Percentiles rank a stretch among this genome's conserved stretches.
Conservation (phyloP, 2,329 filamentous ascomycete species). For the Diaporthe batatas region DNA sequence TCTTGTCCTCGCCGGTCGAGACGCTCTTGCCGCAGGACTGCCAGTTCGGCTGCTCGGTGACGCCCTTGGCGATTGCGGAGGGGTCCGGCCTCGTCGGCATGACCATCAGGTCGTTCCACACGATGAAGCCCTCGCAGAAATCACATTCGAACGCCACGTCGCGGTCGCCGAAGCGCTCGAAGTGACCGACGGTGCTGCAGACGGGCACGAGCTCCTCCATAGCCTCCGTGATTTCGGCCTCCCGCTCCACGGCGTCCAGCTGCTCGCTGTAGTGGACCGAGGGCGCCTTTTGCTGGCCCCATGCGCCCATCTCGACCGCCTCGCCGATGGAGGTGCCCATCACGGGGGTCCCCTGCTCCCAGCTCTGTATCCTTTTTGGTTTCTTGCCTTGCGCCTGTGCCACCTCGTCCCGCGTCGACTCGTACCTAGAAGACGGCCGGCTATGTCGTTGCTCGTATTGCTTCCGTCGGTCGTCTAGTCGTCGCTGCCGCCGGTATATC, state of each 20-base stretch:
- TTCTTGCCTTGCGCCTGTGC: slow-evolving; percentile 43
- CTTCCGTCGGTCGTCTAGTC: slow-evolving; percentile 51
- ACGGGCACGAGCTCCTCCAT: slow-evolving; percentile 62
- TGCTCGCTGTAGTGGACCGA: slow-evolving; percentile 38
- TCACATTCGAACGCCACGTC: slow-evolving; percentile 72
- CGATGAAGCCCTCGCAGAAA: slow-evolving; percentile 71
- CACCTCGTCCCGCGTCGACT: slow-evolving; percentile 39
- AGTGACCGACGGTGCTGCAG: slow-evolving; percentile 67
- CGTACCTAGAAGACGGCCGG: slow-evolving; percentile 38
- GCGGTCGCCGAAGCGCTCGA: slow-evolving; percentile 66
- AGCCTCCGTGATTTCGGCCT: slow-evolving; percentile 41
- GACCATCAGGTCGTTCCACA: slow-evolving; percentile 68
- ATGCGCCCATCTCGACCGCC: slow-evolving; percentile 42
- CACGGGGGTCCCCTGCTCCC: slow-evolving; percentile 40
- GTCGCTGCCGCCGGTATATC: slow-evolving; percentile 64
- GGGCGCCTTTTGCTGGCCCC: slow-evolving; percentile 32
- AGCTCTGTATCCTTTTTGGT: slow-evolving; percentile 36
- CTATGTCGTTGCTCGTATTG: slow-evolving; percentile 52
- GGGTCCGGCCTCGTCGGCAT: slow-evolving; percentile 63
- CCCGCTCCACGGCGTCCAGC: slow-evolving; percentile 31
- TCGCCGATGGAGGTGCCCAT: slow-evolving; percentile 37
- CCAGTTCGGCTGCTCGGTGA: slow-evolving; percentile 59
- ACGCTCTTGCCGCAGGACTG: slow-evolving; percentile 61
- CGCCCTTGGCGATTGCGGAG: slow-evolving; percentile 44
- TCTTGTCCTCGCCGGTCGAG: slow-evolving; percentile 60